A percentile compares a stretch with the other conserved stretches of the same genome.
Evolutionary conservation across 2,329 filamentous ascomycete species (phyloP).

Genomic region (Alternaria postmessia): DNA sequence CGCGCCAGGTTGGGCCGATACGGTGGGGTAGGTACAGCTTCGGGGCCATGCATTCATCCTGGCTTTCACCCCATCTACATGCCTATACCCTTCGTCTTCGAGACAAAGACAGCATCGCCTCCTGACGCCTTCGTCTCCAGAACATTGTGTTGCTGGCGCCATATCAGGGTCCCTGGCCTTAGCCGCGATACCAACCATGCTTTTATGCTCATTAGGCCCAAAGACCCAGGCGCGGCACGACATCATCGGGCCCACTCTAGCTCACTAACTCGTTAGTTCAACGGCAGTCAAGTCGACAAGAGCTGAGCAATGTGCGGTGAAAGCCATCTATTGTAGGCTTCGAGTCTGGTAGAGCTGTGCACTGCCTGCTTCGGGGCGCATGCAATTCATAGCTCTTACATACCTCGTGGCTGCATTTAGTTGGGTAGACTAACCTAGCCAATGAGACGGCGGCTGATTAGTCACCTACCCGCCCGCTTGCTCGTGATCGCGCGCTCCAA

Average conservation of each 20-base stretch:
- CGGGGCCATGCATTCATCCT: constrained; percentile 1
- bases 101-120: neutral
- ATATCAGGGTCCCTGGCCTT: constrained; percentile 13
- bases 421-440: neutral
- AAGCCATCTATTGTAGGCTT: neutral
- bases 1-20: constrained; percentile 19
- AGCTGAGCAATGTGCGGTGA: neutral
- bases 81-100: neutral
- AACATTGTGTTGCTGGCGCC: neutral
- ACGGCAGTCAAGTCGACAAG: constrained; percentile 6
- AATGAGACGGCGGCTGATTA: constrained; percentile 9
- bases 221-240: constrained; percentile 16
- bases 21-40: constrained; percentile 15
- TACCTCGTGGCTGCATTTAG: neutral
- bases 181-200: constrained; percentile 15
- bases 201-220: constrained; percentile 8
- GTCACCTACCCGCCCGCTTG: constrained; percentile 6
- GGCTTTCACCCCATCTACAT: neutral
- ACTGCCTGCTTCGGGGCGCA: neutral
- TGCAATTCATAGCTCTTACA: neutral
- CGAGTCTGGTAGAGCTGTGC: neutral
- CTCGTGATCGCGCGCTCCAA: constrained; percentile 7
- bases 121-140: neutral
- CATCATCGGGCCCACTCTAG: constrained; percentile 25
- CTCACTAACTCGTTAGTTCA: constrained; percentile 9